Evolutionary conservation across 805 yeast genomes (phyloP), one percentile per base, ranked within the genome.

Genomic region (Saccharomyces eubayanus): DNA sequence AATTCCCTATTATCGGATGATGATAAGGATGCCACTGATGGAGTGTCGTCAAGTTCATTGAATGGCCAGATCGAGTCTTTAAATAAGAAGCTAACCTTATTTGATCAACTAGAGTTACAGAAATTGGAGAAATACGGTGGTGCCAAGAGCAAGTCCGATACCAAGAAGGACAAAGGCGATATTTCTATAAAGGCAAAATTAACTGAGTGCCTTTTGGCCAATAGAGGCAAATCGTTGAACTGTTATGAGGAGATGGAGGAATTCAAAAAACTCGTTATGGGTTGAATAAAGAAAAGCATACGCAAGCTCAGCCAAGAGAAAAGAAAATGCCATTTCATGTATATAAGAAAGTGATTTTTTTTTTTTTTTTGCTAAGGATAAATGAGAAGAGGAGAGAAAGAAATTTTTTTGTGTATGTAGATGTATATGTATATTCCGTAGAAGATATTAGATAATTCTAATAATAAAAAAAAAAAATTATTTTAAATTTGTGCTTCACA

Each of bases 241-340:
- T 89, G 96, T 68, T 86, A 90, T 85, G 88, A 85, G 45, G 87
- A 86, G 64, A 87, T 87, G 20, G 81, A 84, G 64, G 71, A 76
- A 53, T 88, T 89, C 70, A 86, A 82, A 65, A 76, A 75, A 58
- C 68, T 81, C 57, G 86, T 83, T 16, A 74, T 74, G 59, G 72
- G 75, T 30, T 31, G 28, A 21, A 45, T 41, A 41, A 31, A 48
- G 20, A 20, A 28, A 40, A 21, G 43, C 14, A 40, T 16, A 27
- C 30, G 31, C 24, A 29, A 31, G n/a, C 41, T 31, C 36, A 5
- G n/a, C 47, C 24, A 24, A 50, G 30, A 53, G 21, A 49, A 28
- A 10, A 47, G 31, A 48, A 54, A 31, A 43, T 46, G 28, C 20
- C 41, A 36, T 21, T 28, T 21, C 41, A 21, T 36, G 51, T 49